Conservation (phyloP, 78 protist genomes). For the Isochrysis galbana region DNA sequence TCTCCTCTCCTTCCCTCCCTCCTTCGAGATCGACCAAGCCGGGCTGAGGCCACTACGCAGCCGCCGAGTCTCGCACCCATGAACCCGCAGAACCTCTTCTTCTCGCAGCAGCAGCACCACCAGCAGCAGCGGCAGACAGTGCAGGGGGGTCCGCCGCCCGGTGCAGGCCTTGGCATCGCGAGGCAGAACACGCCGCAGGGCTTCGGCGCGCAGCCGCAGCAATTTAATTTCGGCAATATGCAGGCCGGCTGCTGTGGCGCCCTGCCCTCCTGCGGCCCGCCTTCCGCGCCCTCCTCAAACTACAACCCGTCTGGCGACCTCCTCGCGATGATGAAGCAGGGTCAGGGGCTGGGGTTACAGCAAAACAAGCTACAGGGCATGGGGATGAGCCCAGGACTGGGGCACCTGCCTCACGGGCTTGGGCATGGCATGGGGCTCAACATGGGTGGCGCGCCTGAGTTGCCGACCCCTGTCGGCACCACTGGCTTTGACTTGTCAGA, state of each 20-base stretch:
- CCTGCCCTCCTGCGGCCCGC: background rate
- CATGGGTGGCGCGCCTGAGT: background rate
- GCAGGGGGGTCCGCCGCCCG: background rate
- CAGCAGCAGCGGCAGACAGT: background rate
- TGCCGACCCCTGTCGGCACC: background rate
- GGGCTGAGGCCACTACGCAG: too few species aligned
- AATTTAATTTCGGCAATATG: background rate
- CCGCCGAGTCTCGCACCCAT: too few species aligned
- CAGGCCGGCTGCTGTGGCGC: background rate
- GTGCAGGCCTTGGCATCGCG: background rate
- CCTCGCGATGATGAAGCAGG: conserved; percentile 6
- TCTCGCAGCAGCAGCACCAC: background rate
- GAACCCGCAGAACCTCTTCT: too few species aligned
- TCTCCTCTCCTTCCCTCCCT: too few species aligned
- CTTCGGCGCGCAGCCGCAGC: background rate
- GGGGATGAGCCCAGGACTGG: background rate
- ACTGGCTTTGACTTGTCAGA: background rate
- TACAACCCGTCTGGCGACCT: background rate
- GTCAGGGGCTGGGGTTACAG: background rate
- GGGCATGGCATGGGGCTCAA: background rate
- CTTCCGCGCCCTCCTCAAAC: background rate
- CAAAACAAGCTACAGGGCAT: background rate
- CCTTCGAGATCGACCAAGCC: too few species aligned
- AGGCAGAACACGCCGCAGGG: background rate
- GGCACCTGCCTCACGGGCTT: background rate